These are phyloP conservation scores for Jamesozyma hellenica DNA, from an alignment of 805 yeast genomes.

Conservation along the genomic window DNA sequence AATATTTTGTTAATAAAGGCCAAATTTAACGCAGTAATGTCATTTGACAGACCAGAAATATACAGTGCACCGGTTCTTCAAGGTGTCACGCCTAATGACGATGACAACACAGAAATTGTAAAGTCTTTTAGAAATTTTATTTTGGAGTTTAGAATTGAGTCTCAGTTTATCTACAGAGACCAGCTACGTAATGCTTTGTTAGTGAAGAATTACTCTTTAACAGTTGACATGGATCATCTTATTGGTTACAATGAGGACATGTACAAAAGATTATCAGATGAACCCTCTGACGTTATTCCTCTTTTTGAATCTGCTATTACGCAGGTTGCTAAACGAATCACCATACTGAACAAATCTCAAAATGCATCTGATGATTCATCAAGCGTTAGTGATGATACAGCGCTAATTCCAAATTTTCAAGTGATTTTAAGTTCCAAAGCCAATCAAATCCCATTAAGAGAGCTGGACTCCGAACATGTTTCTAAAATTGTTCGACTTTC, in stretches of 20 bases:
- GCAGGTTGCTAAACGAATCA: conserved; percentile 69
- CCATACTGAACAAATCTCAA: conserved; percentile 30
- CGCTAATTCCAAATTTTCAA: conserved; percentile 66
- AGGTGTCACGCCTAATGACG: conserved; percentile 63
- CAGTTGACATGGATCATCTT: conserved; percentile 73
- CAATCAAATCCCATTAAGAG: conserved; percentile 62
- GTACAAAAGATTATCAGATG: conserved; percentile 72
- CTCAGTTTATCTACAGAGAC: conserved; percentile 79
- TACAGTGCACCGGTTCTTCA: conserved; percentile 77
- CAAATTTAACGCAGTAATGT: conserved; percentile 46
- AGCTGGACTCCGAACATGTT: conserved; percentile 77
- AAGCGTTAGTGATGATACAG: conserved; percentile 3
- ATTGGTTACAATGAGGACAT: conserved; percentile 83
- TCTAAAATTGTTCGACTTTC: conserved; percentile 83
- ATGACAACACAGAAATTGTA: conserved; percentile 54
- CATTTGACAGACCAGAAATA: conserved; percentile 63
- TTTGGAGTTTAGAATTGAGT: conserved; percentile 73
- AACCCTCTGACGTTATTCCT: conserved; percentile 82
- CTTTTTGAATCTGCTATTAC: conserved; percentile 74
- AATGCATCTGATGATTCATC: conserved; percentile 6
- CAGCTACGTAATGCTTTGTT: conserved; percentile 81
- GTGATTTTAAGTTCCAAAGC: conserved; percentile 66
- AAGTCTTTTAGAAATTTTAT: conserved; percentile 75
- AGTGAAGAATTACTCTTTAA: conserved; percentile 59
- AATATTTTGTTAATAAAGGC: too few relatives aligned